Conservation (phyloP, 352 stramenopile genomes). For the Phytophthora litchii region DNA sequence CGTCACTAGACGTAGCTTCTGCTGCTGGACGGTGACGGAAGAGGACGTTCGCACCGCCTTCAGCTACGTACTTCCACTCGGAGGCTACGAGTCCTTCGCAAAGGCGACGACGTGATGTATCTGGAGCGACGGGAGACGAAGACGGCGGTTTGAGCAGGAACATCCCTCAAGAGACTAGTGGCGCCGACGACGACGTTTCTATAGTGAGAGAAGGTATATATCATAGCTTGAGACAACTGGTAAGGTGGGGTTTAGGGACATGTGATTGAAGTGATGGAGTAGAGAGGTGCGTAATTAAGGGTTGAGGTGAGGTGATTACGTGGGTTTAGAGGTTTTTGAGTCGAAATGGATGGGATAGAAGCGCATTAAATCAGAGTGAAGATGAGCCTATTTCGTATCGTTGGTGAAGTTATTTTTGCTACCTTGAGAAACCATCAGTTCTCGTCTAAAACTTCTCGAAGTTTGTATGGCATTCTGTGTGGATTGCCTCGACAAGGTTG, state of each 20-base stretch:
- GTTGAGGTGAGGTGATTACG: not conserved
- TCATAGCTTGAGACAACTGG: conserved; percentile 15
- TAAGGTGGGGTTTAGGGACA: conserved; percentile 1
- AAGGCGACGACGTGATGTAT: conserved; percentile 14
- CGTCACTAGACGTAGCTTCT: conserved; percentile 13
- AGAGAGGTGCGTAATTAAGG: conserved; percentile 8
- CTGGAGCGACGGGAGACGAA: conserved; percentile 16
- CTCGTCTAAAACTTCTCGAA: no score
- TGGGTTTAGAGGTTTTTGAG: no score
- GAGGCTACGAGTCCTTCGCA: conserved; percentile 37
- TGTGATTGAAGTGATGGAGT: not conserved
- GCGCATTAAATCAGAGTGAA: not conserved
- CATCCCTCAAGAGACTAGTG: conserved; percentile 24
- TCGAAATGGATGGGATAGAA: not conserved
- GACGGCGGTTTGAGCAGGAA: conserved; percentile 56
- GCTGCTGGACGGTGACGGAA: conserved; percentile 70
- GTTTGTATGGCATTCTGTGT: no score
- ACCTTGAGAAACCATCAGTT: conserved; percentile 2
- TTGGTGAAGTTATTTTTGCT: conserved; percentile 12
- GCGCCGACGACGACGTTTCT: conserved; percentile 8
- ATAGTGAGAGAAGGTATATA: conserved; percentile 12
- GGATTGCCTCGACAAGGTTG: not conserved
- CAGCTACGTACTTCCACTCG: conserved; percentile 90
- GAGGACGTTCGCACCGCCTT: conserved; percentile 86
- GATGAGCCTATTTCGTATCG: not conserved